Evolutionary conservation across 176 grass and related monocot genomes (phyloP), one percentile per base, ranked within the genome.

Genomic region (Tillandsia leiboldiana): DNA sequence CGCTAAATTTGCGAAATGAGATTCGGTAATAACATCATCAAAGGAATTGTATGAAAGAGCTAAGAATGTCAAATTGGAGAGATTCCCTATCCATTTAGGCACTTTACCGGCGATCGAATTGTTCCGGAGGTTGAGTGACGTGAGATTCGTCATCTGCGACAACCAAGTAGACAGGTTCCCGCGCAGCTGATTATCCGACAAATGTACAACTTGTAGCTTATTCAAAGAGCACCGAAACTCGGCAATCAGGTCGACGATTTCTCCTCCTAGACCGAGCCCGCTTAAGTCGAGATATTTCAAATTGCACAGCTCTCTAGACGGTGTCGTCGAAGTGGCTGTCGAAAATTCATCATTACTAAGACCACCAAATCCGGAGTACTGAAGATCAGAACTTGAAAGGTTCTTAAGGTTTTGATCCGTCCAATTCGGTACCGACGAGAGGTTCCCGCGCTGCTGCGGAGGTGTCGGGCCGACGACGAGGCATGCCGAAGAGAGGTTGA

Each of bases 81-180:
- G 82, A 1, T 24, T 10, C 56, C 52, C 1, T 51, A 88, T 69
- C 14, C 51, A 9, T 2, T 15, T 11, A 0, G 82, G 82, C 72
- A 88, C 9, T 7, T 58, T 12, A 51, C 82, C 86, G 11, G 63
- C 56, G 23, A 84, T 48, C 13, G 9, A 8, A 23, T 77, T 80
- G 2, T 62, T 3, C 1, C 3, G 4, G 11, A 88, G 58, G 11
- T 3, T 0, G 53, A 88, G 50, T 12, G 0, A 9, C 0, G 26
- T 61, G 33, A 88, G 51, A 20, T 69, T 71, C 3, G 27, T 51
- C 5, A 84, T 47, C 0, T 63, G 70, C 0, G 49, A 26, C 2
- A 75, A 1, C 70, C 28, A 12, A 51, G 23, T 20, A 2, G 69
- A 79, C 2, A 84, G 10, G 10, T n/a, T 75, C 17, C 82, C 78